Evolutionary conservation across 1,139 yeast genomes (phyloP), one percentile per base, ranked within the genome.

Genomic region (Hansenula lynferdii): DNA sequence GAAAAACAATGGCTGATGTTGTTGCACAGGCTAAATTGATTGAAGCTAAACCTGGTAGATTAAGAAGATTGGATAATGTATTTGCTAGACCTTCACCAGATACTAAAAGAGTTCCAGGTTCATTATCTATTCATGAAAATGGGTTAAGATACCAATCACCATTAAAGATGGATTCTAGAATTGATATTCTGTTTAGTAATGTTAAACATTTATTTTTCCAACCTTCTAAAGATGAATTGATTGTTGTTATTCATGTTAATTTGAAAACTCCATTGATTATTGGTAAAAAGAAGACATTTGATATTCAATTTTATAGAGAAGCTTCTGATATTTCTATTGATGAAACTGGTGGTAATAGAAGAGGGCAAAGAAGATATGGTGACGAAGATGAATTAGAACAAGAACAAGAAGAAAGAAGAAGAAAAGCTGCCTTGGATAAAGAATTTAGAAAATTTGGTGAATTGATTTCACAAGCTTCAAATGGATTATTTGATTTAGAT

Each of bases 301-400:
- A 92, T 57, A 86, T 92, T 31, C 98, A 94, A 65, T 89, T 92
- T 59, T 92, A 90, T 66, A 75, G 97, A 50, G 99, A 92, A 62
- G 97, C 97, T 12, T 80, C 95, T 37, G 99, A 92, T 60, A 85
- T 90, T 74, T 84, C 96, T 3, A 89, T 87, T 55, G 99, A 92
- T 64, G 99, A 92, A 64, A 92, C 99, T 27, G 96, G 97, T 44
- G 95, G 95, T 45, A 77, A 95, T 47, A 86, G 89, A 70, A 71
- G 85, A 62, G 64, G 66, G 39, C 76, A 81, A 53, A 86, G 89
- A 70, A 70, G 96, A 58, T 92, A 92, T 57, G 99, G 98, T 39
- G 99, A 92, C 60, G 98, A 92, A 64, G 98, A 92, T 62, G 99
- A 92, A 65, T 71, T 94, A 49, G 98, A 94, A 64, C 97, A 92